These are phyloP conservation scores for Chernovozyma aurita DNA, from an alignment of 1,139 yeast species.

Conservation along the genomic window DNA sequence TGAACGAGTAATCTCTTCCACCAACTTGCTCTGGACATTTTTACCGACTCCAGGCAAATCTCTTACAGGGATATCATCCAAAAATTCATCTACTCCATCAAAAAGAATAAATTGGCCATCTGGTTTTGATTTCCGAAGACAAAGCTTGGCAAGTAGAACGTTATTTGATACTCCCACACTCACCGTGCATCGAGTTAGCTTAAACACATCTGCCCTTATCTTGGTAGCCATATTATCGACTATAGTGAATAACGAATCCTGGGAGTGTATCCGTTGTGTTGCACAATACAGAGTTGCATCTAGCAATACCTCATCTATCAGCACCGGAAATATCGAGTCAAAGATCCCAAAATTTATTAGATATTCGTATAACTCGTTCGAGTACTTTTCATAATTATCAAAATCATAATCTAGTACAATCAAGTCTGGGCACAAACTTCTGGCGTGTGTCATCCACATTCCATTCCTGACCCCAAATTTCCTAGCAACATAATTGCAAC, in stretches of 20 bases:
- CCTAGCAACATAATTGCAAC: constrained; percentile 87
- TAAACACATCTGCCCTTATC: constrained; percentile 43
- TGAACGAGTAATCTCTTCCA: constrained; percentile 11
- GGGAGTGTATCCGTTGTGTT: background rate
- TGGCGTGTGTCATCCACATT: constrained; percentile 79
- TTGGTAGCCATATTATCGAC: constrained; percentile 25
- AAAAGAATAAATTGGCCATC: constrained; percentile 49
- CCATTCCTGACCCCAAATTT: constrained; percentile 74
- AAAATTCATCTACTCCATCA: constrained; percentile 28
- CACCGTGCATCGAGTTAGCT: constrained; percentile 57
- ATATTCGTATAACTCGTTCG: constrained; percentile 48
- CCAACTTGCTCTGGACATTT: constrained; percentile 44
- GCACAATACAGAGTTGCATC: constrained; percentile 45
- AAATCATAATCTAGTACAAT: constrained; percentile 68
- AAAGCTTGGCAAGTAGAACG: constrained; percentile 74
- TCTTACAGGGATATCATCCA: constrained; percentile 42
- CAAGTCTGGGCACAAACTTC: constrained; percentile 58
- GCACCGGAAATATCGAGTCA: constrained; percentile 73
- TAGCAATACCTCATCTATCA: constrained; percentile 84
- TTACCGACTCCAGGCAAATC: constrained; percentile 87
- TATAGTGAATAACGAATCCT: background rate
- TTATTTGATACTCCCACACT: constrained; percentile 76
- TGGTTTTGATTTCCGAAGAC: constrained; percentile 76
- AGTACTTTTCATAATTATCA: constrained; percentile 55
- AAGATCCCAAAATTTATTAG: constrained; percentile 41